Conservation (phyloP, 2,329 filamentous ascomycete genomes). For the Xylogone sp. region DNA sequence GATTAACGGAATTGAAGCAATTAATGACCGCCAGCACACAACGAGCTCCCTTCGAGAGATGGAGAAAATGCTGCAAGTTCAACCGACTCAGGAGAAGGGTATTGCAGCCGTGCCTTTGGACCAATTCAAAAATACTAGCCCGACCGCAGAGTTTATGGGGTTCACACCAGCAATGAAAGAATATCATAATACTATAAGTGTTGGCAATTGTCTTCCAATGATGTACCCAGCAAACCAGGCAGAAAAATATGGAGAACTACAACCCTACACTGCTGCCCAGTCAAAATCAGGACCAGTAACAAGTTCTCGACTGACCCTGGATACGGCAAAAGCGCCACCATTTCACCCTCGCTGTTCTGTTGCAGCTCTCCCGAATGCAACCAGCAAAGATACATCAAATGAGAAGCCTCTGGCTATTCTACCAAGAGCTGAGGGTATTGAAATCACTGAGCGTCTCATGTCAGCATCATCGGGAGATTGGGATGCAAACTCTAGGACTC, state of each 20-base stretch:
- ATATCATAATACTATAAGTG: background rate
- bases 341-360: conserved; percentile 26
- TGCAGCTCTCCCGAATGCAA: background rate
- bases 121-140: background rate
- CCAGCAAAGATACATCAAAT: background rate
- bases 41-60: conserved; percentile 27
- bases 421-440: background rate
- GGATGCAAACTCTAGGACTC: background rate
- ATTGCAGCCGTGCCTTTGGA: background rate
- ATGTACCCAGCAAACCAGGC: no score
- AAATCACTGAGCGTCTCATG: background rate
- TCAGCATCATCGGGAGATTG: background rate
- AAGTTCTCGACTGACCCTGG: conserved; percentile 24
- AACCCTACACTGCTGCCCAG: conserved; percentile 4
- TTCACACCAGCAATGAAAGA: background rate
- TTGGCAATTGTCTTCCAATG: background rate
- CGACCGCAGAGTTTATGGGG: background rate
- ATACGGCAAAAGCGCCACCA: conserved; percentile 29
- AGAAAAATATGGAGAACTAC: background rate
- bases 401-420: background rate
- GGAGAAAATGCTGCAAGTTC: conserved; percentile 16
- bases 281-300: background rate
- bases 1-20: conserved; percentile 52
- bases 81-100: conserved; percentile 13
- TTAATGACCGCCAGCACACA: conserved; percentile 37